A percentile compares a stretch with the other conserved stretches of the same genome.
These are phyloP conservation scores for Ustilago cynodontis DNA, from an alignment of 1,284 basidiomycete genomes.

Conservation along the genomic window DNA sequence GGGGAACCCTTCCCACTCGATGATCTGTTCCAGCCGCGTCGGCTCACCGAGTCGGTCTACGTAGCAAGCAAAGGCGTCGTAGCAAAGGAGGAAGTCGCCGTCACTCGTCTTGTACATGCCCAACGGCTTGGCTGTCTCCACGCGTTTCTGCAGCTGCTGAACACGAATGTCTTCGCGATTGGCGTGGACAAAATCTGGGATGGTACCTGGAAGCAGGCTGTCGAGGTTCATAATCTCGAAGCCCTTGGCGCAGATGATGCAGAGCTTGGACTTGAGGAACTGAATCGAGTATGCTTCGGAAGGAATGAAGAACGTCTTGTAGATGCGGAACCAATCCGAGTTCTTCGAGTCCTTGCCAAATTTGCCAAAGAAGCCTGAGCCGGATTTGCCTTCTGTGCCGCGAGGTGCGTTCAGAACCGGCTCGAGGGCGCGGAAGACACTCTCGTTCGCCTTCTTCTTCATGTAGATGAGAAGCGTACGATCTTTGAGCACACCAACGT, in stretches of 20 bases:
- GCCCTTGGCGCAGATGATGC: slow-evolving; percentile 90
- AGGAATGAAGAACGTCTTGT: slow-evolving; percentile 91
- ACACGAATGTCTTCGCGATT: slow-evolving; percentile 78
- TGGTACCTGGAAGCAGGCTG: slow-evolving; percentile 84
- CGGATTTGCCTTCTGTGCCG: slow-evolving; percentile 78
- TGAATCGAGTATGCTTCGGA: slow-evolving; percentile 88
- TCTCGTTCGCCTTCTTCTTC: slow-evolving; percentile 91
- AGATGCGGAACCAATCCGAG: slow-evolving; percentile 91
- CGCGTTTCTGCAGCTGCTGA: slow-evolving; percentile 81
- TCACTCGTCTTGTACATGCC: slow-evolving; percentile 86
- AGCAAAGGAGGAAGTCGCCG: slow-evolving; percentile 91
- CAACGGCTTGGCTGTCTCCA: slow-evolving; percentile 82
- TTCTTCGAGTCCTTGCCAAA: slow-evolving; percentile 81
- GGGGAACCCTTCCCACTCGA: slow-evolving; percentile 91
- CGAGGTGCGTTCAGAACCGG: slow-evolving; percentile 84
- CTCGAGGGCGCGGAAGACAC: slow-evolving; percentile 92
- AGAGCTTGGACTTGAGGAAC: slow-evolving; percentile 90
- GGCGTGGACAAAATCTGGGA: slow-evolving; percentile 76
- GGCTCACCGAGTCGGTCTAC: slow-evolving; percentile 61
- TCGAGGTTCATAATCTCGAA: slow-evolving; percentile 90
- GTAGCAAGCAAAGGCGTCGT: slow-evolving; percentile 90
- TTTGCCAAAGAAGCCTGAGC: slow-evolving; percentile 76
- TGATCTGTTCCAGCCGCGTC: slow-evolving; percentile 76
- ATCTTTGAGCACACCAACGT: slow-evolving; percentile 84
- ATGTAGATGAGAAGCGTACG: slow-evolving; percentile 92